These are phyloP conservation scores for Firmiana major DNA, from an alignment of 345 rosid genomes.

Conservation along the genomic window DNA sequence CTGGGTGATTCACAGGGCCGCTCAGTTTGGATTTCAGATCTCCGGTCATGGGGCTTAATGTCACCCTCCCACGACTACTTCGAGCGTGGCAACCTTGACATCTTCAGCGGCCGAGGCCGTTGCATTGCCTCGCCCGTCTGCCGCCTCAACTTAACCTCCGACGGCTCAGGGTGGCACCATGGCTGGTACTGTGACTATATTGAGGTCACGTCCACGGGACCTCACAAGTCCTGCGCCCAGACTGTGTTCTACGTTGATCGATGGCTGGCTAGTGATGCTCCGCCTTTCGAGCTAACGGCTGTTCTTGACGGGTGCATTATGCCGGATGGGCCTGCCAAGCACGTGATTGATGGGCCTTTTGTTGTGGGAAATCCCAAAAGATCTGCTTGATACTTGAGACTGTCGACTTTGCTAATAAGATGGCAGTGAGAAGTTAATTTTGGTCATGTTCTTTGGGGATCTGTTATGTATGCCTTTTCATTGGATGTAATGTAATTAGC, in stretches of 20 bases:
- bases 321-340: not conserved
- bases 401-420: not conserved
- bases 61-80: constrained; percentile 35
- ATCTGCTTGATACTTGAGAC: not conserved
- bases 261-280: constrained; percentile 36
- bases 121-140: constrained; percentile 40
- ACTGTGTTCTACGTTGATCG: constrained; percentile 32
- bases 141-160: constrained; percentile 46
- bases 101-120: constrained; percentile 36
- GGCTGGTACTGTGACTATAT: constrained; percentile 54
- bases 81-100: constrained; percentile 40
- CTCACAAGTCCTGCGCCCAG: constrained; percentile 29
- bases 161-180: constrained; percentile 39
- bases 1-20: constrained; percentile 29
- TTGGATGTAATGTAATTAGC: not conserved
- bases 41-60: constrained; percentile 42
- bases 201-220: constrained; percentile 41
- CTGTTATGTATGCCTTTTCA: not conserved
- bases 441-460: not conserved
- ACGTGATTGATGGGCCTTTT: not conserved
- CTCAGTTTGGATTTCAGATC: constrained; percentile 26
- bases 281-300: constrained; percentile 31
- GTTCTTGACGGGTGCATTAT: constrained; percentile 32
- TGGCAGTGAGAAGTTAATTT: not conserved
- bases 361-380: not conserved